Evolutionary conservation across 176 grass and related monocot species (phyloP).

Genomic region (Metroxylon sagu): DNA sequence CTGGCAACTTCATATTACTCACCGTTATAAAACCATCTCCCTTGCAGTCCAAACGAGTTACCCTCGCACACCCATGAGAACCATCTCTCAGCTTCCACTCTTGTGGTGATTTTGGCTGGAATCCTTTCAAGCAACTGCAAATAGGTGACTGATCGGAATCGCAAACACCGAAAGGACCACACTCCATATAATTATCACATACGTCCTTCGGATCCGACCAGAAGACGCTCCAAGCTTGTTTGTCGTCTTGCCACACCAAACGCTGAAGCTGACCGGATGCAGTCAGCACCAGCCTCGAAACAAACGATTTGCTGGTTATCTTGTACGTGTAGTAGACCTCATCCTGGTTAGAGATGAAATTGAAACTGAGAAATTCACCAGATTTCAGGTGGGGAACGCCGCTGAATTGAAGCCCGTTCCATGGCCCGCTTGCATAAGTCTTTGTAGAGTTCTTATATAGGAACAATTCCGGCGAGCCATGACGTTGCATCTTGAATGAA

Average conservation of each 20-base stretch:
- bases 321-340: slow-evolving; percentile 10
- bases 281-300: slow-evolving; percentile 5
- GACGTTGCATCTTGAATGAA: slow-evolving; percentile 22
- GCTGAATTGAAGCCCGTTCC: slow-evolving; percentile 42
- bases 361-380: slow-evolving; percentile 6
- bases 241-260: slow-evolving; percentile 6
- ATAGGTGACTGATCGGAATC: not conserved
- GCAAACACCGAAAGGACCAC: slow-evolving; percentile 13
- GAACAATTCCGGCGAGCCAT: slow-evolving; percentile 19
- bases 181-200: slow-evolving; percentile 7
- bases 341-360: slow-evolving; percentile 9
- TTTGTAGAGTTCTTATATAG: slow-evolving; percentile 18
- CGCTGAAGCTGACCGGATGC: not conserved
- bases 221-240: not conserved
- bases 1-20: slow-evolving; percentile 4
- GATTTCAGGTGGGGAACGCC: slow-evolving; percentile 23
- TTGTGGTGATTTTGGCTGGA: not conserved
- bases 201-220: not conserved
- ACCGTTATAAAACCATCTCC: not conserved
- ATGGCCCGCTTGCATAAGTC: slow-evolving; percentile 29
- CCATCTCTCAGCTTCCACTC: slow-evolving; percentile 16
- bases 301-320: not conserved
- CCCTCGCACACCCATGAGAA: slow-evolving; percentile 2
- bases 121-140: slow-evolving; percentile 21
- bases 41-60: not conserved